phyloP scores from a whole-genome alignment of 2,329 filamentous ascomycete species.

The Aspergillus flavus region DNA sequence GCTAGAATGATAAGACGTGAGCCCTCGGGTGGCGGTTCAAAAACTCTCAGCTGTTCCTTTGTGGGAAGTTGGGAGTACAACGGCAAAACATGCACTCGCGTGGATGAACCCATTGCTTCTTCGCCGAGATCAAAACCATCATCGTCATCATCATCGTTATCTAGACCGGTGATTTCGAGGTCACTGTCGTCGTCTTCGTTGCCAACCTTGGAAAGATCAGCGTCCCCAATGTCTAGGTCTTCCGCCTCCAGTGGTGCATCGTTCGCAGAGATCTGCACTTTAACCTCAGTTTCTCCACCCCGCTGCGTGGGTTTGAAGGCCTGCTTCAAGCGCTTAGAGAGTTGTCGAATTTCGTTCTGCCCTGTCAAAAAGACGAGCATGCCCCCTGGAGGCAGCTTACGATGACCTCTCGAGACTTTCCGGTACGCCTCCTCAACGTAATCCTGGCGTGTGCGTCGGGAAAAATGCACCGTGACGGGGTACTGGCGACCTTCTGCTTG shows the following conservation, averaged over 20 bases:
- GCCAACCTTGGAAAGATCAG: conserved; percentile 48
- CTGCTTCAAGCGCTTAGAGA: conserved; percentile 78
- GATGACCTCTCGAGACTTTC: conserved; percentile 85
- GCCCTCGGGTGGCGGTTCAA: conserved; percentile 79
- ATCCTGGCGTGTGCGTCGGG: conserved; percentile 77
- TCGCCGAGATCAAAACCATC: conserved; percentile 71
- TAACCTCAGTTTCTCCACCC: conserved; percentile 59
- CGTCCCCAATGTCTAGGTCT: conserved; percentile 78
- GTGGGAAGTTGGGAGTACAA: conserved; percentile 92
- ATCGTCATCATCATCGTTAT: conserved; percentile 61
- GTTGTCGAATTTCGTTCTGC: conserved; percentile 82
- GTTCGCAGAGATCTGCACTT: conserved; percentile 73
- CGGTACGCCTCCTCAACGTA: conserved; percentile 88
- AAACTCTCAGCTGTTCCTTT: conserved; percentile 86
- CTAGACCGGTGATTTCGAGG: conserved; percentile 63
- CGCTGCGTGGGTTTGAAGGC: conserved; percentile 60
- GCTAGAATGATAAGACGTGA: conserved; percentile 85
- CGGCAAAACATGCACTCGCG: conserved; percentile 83
- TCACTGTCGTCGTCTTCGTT: conserved; percentile 60
- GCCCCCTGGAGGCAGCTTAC: conserved; percentile 84
- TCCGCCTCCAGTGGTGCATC: conserved; percentile 82
- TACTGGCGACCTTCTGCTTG: conserved; percentile 91
- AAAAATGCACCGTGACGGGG: conserved; percentile 86
- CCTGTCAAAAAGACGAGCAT: conserved; percentile 95
- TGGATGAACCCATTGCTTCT: conserved; percentile 60